A percentile compares a stretch with the other conserved stretches of the same genome.
Evolutionary conservation across 2,329 filamentous ascomycete species (phyloP).

Genomic region (Hypoxylon sp.): DNA sequence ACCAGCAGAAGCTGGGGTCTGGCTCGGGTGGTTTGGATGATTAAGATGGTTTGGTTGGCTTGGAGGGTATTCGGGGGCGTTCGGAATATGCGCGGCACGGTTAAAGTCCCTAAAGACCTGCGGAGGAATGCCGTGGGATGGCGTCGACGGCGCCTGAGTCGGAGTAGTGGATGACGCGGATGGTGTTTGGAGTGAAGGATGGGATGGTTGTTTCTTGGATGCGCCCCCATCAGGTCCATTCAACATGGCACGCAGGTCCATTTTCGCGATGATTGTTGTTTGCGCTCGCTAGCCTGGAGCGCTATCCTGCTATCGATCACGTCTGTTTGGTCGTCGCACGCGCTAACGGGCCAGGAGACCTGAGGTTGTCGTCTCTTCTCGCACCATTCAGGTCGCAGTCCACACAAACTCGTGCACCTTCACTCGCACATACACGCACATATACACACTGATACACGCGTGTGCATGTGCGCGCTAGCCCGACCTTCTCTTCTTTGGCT

Average conservation of each 20-base stretch:
- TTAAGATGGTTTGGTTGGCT: slow-evolving; percentile 36
- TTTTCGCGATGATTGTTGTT: slow-evolving; percentile 31
- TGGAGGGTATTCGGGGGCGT: slow-evolving; percentile 55
- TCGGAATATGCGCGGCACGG: slow-evolving; percentile 55
- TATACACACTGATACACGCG: slow-evolving; percentile 13
- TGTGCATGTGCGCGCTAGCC: slow-evolving; percentile 15
- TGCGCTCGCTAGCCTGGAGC: slow-evolving; percentile 18
- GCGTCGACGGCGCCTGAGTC: slow-evolving; percentile 46
- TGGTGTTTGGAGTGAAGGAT: slow-evolving; percentile 33
- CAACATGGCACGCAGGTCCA: slow-evolving; percentile 54
- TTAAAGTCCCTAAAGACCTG: slow-evolving; percentile 61
- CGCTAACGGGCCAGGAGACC: not conserved
- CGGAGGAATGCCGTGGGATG: slow-evolving; percentile 51
- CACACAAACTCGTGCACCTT: not conserved
- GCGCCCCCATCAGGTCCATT: slow-evolving; percentile 56
- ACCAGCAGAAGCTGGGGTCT: slow-evolving; percentile 41
- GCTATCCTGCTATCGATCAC: slow-evolving; percentile 5
- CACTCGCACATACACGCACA: slow-evolving; percentile 17
- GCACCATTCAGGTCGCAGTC: slow-evolving; percentile 2
- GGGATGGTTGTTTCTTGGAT: slow-evolving; percentile 36
- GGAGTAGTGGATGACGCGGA: slow-evolving; percentile 35
- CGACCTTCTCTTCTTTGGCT: no score
- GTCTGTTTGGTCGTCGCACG: slow-evolving; percentile 18
- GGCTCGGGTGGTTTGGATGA: slow-evolving; percentile 38
- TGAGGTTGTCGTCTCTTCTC: not conserved